Conservation (phyloP, 768 basidiomycete species). For the Collybia sp. region DNA sequence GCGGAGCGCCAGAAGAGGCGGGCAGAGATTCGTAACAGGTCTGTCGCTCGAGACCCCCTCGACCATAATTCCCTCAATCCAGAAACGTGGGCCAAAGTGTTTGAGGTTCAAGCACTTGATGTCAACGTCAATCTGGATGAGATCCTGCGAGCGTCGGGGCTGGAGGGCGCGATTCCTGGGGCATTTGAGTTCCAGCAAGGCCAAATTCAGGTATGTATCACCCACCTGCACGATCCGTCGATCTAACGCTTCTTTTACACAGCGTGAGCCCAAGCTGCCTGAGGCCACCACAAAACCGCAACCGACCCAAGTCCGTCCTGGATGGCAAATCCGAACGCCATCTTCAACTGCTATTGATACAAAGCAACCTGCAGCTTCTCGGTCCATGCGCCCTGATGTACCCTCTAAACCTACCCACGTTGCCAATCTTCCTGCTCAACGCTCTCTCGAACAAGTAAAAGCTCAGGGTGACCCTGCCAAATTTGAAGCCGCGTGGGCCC, state of each 20-base stretch:
- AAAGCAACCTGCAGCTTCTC: background rate
- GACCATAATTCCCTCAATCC: background rate
- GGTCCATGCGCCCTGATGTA: too few relatives aligned
- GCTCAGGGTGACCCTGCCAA: too few relatives aligned
- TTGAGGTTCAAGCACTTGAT: background rate
- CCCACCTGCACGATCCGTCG: background rate
- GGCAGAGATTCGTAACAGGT: conserved; percentile 20
- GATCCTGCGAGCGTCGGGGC: background rate
- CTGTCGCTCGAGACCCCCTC: conserved; percentile 10
- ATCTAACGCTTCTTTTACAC: too few relatives aligned
- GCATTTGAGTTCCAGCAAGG: background rate
- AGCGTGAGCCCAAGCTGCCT: too few relatives aligned
- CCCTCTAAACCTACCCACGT: background rate
- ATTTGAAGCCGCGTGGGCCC: too few relatives aligned
- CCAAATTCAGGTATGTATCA: background rate
- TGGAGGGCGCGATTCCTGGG: background rate
- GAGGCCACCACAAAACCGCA: too few relatives aligned
- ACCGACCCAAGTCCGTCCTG: too few relatives aligned
- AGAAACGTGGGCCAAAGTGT: background rate
- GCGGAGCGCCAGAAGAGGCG: conserved; percentile 31
- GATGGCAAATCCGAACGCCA: too few relatives aligned
- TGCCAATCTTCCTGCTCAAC: too few relatives aligned
- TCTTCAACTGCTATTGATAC: background rate
- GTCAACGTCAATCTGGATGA: background rate
- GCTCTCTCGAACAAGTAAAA: too few relatives aligned